Conservation (phyloP, 2,329 filamentous ascomycete species). For the Sporothrix mexicana region DNA sequence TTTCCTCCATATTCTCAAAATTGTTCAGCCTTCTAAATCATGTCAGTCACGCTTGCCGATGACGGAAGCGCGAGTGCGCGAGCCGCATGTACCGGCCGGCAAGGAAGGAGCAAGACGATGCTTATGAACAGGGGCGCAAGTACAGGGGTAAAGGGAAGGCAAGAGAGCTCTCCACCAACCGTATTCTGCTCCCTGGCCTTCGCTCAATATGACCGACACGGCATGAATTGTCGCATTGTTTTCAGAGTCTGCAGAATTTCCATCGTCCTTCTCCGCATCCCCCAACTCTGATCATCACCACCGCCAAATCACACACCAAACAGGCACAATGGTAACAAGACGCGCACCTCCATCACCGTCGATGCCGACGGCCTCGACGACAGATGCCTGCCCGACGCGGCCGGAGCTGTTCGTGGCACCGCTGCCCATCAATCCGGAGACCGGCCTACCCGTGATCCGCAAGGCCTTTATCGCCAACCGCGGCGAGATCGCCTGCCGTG, state of each 20-base stretch:
- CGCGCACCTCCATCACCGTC: not conserved
- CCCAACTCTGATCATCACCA: not conserved
- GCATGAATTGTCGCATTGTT: too few relatives aligned
- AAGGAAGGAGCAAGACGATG: not conserved
- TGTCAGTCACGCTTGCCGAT: not conserved
- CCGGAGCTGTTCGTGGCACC: not conserved
- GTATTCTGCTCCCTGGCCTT: too few relatives aligned
- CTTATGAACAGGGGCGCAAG: not conserved
- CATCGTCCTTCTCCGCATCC: too few relatives aligned
- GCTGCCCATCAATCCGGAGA: not conserved
- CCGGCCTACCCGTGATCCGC: slow-evolving; percentile 21
- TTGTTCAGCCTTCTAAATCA: not conserved
- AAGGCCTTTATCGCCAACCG: slow-evolving; percentile 74
- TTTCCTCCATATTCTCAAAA: not conserved
- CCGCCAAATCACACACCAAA: not conserved
- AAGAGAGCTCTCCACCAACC: not conserved
- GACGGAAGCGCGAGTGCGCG: slow-evolving; percentile 1
- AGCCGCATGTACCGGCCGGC: not conserved
- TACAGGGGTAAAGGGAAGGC: too few relatives aligned
- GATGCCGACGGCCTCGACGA: not conserved
- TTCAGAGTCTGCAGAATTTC: too few relatives aligned
- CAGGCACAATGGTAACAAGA: not conserved
- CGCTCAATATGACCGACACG: too few relatives aligned
- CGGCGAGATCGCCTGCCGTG: slow-evolving; percentile 72
- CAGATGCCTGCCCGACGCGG: not conserved